A percentile compares a stretch with the other conserved stretches of the same genome.
Evolutionary conservation across 345 rosid genomes (phyloP).

Genomic region (Acer negundo): DNA sequence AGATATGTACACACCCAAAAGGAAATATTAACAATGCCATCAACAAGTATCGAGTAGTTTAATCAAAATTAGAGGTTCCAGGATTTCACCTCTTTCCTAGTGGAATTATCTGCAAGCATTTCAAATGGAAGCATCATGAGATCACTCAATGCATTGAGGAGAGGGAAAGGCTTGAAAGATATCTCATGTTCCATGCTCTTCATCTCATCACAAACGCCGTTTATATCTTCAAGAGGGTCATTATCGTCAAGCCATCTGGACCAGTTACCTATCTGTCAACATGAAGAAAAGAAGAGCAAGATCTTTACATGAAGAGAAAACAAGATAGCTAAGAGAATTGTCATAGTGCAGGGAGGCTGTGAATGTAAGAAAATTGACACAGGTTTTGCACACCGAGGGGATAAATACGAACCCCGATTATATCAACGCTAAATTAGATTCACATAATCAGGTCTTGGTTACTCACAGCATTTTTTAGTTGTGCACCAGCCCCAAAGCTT

Average conservation of each 20-base stretch:
- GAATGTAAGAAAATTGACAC: background rate
- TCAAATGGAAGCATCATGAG: constrained; percentile 97
- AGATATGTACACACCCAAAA: background rate
- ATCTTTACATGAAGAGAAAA: constrained; percentile 5
- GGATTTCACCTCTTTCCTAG: constrained; percentile 75
- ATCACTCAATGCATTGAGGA: constrained; percentile 85
- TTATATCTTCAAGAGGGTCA: constrained; percentile 37
- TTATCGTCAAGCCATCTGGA: constrained; percentile 90
- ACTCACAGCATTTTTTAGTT: constrained; percentile 89
- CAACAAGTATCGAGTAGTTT: background rate
- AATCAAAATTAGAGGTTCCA: background rate
- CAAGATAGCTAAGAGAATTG: background rate
- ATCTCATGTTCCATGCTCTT: constrained; percentile 36
- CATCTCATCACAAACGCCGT: constrained; percentile 27
- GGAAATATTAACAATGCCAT: background rate
- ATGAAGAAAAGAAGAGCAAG: constrained; percentile 9
- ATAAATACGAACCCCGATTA: too few relatives aligned
- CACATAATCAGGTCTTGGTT: constrained; percentile 4
- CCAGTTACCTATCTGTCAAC: constrained; percentile 83
- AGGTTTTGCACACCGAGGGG: background rate
- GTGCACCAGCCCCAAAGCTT: constrained; percentile 91
- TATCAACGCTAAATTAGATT: constrained; percentile 8
- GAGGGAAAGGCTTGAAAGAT: constrained; percentile 70
- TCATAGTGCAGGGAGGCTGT: background rate
- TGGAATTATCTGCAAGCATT: constrained; percentile 70